Evolutionary conservation across 1,139 yeast genomes (phyloP), one percentile per base, ranked within the genome.

Genomic region (Saccharomycopsis hybrid): DNA sequence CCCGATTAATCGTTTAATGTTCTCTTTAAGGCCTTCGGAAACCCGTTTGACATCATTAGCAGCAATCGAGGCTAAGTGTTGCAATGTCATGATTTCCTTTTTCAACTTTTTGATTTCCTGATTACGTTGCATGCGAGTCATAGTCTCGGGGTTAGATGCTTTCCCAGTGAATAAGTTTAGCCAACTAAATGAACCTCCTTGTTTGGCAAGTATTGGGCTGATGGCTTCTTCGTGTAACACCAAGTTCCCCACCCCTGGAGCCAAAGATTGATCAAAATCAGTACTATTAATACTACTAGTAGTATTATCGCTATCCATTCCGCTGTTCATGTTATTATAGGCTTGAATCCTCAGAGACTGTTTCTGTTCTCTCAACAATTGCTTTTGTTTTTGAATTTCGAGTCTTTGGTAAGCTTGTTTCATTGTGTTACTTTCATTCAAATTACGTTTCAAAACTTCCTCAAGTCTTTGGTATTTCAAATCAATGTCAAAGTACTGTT

Each of bases 401-500:
- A 48, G 45, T 45, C 54, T 40, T 39, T 53, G 54, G 39, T 53
- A 53, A 4, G 56, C 54, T 39, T 53, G 50, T 35, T 51, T 53
- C 44, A 53, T 48, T 11, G 56, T 53, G 30, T 45, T 33, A 24
- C 56, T 53, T 30, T 49, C 56, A 36, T 48, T 29, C 7, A 36
- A 24, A 39, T 38, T 51, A 18, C 41, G 35, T 29, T 48, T 48
- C 40, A 53, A 46, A 33, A 51, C 48, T 30, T 53, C 47, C 27
- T 53, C 56, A 3, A 53, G 40, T 35, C 41, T 39, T 24, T 48
- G 48, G 30, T 51, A 51, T 39, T 48, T 50, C 13, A 41, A 31
- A 18, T 53, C 56, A 13, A 53, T 42, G 36, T 48, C 48, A 24
- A 40, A 24, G 25, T 39, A 41, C 13, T 43, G 43, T 30, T 51